Conservation (phyloP, 2,329 filamentous ascomycete species). For the Chaetomium globosum region DNA sequence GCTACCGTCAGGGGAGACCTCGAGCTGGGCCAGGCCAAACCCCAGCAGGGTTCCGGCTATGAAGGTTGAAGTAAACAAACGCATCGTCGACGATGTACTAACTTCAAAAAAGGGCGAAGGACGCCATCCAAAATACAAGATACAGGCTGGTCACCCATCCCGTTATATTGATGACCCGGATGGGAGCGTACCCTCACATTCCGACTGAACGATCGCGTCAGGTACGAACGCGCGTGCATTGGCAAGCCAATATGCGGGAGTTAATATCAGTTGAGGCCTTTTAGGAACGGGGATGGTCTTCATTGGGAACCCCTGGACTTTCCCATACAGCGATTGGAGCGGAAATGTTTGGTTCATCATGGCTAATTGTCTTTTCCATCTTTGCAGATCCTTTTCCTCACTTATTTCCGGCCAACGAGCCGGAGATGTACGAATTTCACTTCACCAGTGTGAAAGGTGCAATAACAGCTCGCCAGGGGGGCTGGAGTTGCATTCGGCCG, state of each 20-base stretch:
- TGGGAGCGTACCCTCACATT: background rate
- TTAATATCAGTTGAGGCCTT: slow-evolving; percentile 7
- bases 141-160: background rate
- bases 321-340: background rate
- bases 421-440: background rate
- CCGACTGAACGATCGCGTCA: background rate
- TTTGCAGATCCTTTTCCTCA: background rate
- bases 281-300: background rate
- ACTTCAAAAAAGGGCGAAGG: no score
- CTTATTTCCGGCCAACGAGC: background rate
- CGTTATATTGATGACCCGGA: background rate
- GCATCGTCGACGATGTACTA: slow-evolving; percentile 3
- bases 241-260: background rate
- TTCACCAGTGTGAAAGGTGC: background rate
- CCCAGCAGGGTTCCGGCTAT: background rate
- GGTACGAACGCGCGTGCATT: background rate
- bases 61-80: background rate
- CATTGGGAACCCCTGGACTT: background rate
- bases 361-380: slow-evolving; percentile 9
- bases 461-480: background rate
- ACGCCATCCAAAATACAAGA: no score
- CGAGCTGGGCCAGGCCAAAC: slow-evolving; percentile 12
- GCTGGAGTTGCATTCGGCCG: background rate
- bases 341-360: background rate
- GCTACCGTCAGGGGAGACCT: slow-evolving; percentile 15